Evolutionary conservation across 73 alveolate species (phyloP), one percentile per base, ranked within the genome.

Genomic region (Urostyla sp.): DNA sequence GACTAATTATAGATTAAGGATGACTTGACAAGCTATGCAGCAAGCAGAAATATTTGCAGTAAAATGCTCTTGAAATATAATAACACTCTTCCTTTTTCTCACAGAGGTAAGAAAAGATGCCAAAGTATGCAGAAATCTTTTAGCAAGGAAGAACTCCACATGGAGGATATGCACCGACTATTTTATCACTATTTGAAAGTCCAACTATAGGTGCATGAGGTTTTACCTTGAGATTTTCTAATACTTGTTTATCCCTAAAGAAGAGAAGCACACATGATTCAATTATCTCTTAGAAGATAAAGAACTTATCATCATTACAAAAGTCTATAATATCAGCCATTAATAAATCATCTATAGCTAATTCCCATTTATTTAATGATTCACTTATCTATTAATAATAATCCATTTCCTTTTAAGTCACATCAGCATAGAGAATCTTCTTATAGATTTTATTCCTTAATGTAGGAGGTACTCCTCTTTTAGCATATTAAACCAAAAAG

Each of bases 391-490:
- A 24, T 0, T 84, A 50, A 69, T 72, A 84, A 66, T 88, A 88
- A 13, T 76, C 88, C 16, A 27, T 27, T 31, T 88, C 95, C 53
- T 85, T 83, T 36, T 78, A 69, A 7, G 74, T 69, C 54, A 84
- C 79, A 26, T 82, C 89, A 49, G 80, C 82, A 45, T 88, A 84
- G 20, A 88, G 57, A 0, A 88, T 88, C 43, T 78, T 82, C 69
- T 61, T 67, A 38, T 88, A 88, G 24, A 88, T 61, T 24, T 83
- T 37, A 21, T 54, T 32, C 35, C 95, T 82, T 23, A 84, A 78
- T 60, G 92, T 60, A 13, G 92, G 88, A 8, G 95, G 95, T 13
- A 88, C 83, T 0, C 95, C 95, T 61, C 95, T 43, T 38, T 85
- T 88, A 11, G 95, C 92, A 53, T 74, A 88, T 60, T 88, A 80